A percentile compares a stretch with the other conserved stretches of the same genome.
Conservation (phyloP, 441 rosid genomes). For the Erodium moschatum region DNA sequence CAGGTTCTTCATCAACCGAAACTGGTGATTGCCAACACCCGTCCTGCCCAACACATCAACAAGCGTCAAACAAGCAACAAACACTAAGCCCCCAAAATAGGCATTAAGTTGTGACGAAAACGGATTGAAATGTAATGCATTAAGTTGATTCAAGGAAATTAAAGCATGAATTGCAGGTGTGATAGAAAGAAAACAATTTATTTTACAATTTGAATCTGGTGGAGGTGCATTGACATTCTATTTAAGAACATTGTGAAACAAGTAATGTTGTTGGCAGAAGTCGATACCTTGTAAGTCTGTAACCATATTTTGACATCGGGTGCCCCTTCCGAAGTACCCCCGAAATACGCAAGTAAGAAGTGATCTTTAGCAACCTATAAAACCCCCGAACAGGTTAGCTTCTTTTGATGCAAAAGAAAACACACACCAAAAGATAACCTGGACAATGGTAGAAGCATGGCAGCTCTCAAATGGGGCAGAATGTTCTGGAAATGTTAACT, state of each 20-base stretch:
- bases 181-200: no score
- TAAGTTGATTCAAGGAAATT: no score
- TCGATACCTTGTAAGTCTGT: slow-evolving; percentile 53
- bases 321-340: slow-evolving; percentile 68
- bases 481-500: slow-evolving; percentile 55
- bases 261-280: neutral
- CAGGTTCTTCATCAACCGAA: slow-evolving; percentile 52
- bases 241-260: no score
- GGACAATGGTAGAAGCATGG: slow-evolving; percentile 84
- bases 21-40: slow-evolving; percentile 57
- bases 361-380: slow-evolving; percentile 57
- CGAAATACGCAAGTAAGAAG: slow-evolving; percentile 76
- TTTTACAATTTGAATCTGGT: no score
- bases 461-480: slow-evolving; percentile 73
- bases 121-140: no score
- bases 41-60: slow-evolving; percentile 32
- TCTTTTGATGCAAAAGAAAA: no score
- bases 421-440: slow-evolving; percentile 34
- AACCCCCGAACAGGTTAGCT: neutral
- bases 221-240: no score
- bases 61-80: no score
- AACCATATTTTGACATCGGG: slow-evolving; percentile 85
- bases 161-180: no score
- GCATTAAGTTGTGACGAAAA: no score
- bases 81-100: no score